Conservation (phyloP, 2,329 filamentous ascomycete species). For the Neocatenulostroma microsporum region DNA sequence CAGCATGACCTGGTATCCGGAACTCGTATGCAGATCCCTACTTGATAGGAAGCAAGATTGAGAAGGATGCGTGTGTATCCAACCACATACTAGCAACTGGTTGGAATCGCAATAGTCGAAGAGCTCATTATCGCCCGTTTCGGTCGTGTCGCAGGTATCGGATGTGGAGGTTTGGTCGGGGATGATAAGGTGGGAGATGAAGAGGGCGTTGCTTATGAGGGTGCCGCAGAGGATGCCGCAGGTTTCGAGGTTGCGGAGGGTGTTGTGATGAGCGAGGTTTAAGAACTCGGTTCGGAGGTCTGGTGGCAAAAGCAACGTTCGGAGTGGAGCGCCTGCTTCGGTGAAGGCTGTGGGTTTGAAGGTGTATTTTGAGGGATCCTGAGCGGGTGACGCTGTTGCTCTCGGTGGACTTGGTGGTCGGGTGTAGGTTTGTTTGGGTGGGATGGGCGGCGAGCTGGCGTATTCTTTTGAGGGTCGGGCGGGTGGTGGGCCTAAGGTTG, state of each 20-base stretch:
- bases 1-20: slow-evolving; percentile 92
- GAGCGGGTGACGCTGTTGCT: slow-evolving; percentile 23
- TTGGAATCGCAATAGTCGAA: slow-evolving; percentile 85
- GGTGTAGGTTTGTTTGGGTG: slow-evolving; percentile 19
- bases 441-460: slow-evolving; percentile 23
- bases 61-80: slow-evolving; percentile 96
- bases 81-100: slow-evolving; percentile 79
- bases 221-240: slow-evolving; percentile 92
- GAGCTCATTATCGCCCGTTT: slow-evolving; percentile 60
- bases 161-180: slow-evolving; percentile 83
- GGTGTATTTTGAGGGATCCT: slow-evolving; percentile 50
- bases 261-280: slow-evolving; percentile 66
- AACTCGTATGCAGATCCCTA: slow-evolving; percentile 85
- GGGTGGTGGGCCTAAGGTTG: slow-evolving; percentile 15
- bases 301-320: slow-evolving; percentile 78
- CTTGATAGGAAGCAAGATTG: slow-evolving; percentile 98
- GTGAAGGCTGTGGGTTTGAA: slow-evolving; percentile 81
- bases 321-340: slow-evolving; percentile 78
- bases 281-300: slow-evolving; percentile 69
- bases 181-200: slow-evolving; percentile 80
- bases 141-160: slow-evolving; percentile 91
- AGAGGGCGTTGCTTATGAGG: slow-evolving; percentile 84
- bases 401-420: too few relatives aligned
- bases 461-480: slow-evolving; percentile 26
- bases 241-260: slow-evolving; percentile 74